Base-by-base conservation (phyloP, 768 basidiomycete species). In the Mycena belliarum region DNA sequence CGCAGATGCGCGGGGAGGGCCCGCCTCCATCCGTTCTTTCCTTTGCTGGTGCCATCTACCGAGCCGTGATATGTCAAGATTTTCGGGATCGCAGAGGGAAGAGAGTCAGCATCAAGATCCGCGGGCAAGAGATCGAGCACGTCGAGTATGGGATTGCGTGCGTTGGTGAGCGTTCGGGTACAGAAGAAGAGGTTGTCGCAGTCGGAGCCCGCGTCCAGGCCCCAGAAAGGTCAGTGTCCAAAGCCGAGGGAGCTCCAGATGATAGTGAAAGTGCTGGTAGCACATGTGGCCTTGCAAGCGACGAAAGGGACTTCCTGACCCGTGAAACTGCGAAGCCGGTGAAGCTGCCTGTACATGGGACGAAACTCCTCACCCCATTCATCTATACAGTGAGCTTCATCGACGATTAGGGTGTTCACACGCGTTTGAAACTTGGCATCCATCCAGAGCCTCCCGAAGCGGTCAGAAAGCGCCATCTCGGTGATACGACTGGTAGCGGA, bases 371-470 rank as follows among this genome's bases (percentile, higher is more conserved):
- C 63, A 12, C 70, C 71, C 72, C 72, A 75, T 32, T 72, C 70
- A 20, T 69, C 66, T 45, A 72, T 67, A 38, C 71, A 72, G 48
- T 73, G 73, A 0, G 69, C 72, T 42, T 75, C 71, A 47, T 75
- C 72, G 10, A 73, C 58, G 12, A 73, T 55, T 2, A 73, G n/a
- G 3, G 70, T 65, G 4, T 59, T 52, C 0, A 73, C 46, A 1
- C 65, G 61, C 15, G 37, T 35, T 11, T 68, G 65, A 51, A 75
- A 73, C 12, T 62, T 58, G 3, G 41, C 37, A 52, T 71, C 65
- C 28, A 64, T 66, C 70, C 73, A 74, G 1, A 74, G 60, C 44
- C 66, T 65, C 21, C 51, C 49, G 51, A 71, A 72, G 52, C 61
- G 60, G 33, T 63, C 58, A 2, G 66, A 58, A 2, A 70, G 64